Conservation (phyloP, 805 yeast species). For the Starmerella sirachaensis region DNA sequence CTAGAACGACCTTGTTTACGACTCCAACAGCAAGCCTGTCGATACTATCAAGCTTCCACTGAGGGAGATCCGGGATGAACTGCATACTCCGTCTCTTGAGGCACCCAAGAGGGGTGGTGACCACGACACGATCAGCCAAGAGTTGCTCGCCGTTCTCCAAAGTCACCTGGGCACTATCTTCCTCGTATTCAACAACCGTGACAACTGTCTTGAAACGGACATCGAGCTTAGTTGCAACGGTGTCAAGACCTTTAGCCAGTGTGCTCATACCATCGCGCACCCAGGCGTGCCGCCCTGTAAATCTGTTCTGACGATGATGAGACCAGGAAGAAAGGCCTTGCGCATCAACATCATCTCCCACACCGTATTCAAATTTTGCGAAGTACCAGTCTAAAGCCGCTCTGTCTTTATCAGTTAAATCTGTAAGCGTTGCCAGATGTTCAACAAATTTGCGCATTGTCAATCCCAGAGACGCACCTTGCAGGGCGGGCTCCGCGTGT, state of each 20-base stretch:
- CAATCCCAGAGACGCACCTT: slow-evolving; percentile 29
- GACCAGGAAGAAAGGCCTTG: slow-evolving; percentile 33
- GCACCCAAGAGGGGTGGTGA: slow-evolving; percentile 34
- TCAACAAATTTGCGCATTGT: slow-evolving; percentile 29
- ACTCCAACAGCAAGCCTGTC: slow-evolving; percentile 32
- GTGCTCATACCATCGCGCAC: slow-evolving; percentile 30
- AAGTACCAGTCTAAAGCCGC: slow-evolving; percentile 32
- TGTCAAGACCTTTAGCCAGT: slow-evolving; percentile 30
- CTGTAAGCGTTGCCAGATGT: slow-evolving; percentile 26
- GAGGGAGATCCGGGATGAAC: slow-evolving; percentile 34
- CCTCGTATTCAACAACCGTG: slow-evolving; percentile 30
- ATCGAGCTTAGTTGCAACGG: slow-evolving; percentile 31
- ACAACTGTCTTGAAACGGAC: slow-evolving; percentile 32
- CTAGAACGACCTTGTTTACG: slow-evolving; percentile 31
- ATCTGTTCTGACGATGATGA: slow-evolving; percentile 32
- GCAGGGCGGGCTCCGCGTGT: slow-evolving; percentile 29
- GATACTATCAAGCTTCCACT: slow-evolving; percentile 32
- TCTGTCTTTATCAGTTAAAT: slow-evolving; percentile 28
- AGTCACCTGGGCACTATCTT: slow-evolving; percentile 26
- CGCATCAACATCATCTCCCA: slow-evolving; percentile 28
- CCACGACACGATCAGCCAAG: slow-evolving; percentile 31
- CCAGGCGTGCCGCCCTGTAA: slow-evolving; percentile 32
- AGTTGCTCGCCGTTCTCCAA: slow-evolving; percentile 33
- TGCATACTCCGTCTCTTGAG: slow-evolving; percentile 30
- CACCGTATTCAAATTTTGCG: slow-evolving; percentile 32